Evolutionary conservation across 1,284 basidiomycete species (phyloP).

Genomic region (Ganoderma multipileum): DNA sequence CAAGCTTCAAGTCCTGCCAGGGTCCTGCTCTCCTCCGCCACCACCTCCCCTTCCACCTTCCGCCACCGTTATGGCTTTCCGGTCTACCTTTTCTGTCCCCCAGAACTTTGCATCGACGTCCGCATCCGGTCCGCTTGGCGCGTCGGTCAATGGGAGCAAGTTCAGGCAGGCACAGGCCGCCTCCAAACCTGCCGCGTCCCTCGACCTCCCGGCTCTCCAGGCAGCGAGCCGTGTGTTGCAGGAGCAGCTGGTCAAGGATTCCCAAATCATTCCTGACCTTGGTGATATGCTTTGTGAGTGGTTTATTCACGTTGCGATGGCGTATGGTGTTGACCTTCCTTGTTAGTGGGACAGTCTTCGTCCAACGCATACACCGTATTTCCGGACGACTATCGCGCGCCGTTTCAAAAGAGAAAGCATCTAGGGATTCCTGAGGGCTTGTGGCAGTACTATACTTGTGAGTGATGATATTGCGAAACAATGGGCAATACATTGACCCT

Average conservation of each 20-base stretch:
- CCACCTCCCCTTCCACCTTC: conserved; percentile 9
- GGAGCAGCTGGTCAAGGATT: conserved; percentile 74
- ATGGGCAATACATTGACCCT: conserved; percentile 21
- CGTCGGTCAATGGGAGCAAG: conserved; percentile 30
- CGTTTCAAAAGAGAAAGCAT: conserved; percentile 81
- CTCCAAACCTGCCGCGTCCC: conserved; percentile 45
- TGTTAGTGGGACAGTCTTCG: conserved; percentile 63
- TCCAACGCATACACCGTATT: conserved; percentile 80
- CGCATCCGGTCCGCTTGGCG: conserved; percentile 20
- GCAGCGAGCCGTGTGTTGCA: conserved; percentile 70
- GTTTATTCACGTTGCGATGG: conserved; percentile 35
- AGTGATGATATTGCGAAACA: conserved; percentile 33
- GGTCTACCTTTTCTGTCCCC: conserved; percentile 22
- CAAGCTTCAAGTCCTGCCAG: not conserved
- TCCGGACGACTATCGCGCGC: conserved; percentile 79
- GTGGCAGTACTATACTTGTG: conserved; percentile 84
- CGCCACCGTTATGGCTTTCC: conserved; percentile 22
- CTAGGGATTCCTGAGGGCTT: conserved; percentile 83
- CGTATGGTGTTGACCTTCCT: conserved; percentile 15
- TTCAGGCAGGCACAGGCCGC: conserved; percentile 28
- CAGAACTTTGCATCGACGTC: conserved; percentile 29
- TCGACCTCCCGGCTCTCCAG: conserved; percentile 69
- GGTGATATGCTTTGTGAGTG: conserved; percentile 63
- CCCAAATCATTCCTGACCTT: conserved; percentile 74
- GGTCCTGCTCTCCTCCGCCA: conserved; percentile 30